Conservation (phyloP, 2,329 filamentous ascomycete species). For the Aspergillus ibericus region DNA sequence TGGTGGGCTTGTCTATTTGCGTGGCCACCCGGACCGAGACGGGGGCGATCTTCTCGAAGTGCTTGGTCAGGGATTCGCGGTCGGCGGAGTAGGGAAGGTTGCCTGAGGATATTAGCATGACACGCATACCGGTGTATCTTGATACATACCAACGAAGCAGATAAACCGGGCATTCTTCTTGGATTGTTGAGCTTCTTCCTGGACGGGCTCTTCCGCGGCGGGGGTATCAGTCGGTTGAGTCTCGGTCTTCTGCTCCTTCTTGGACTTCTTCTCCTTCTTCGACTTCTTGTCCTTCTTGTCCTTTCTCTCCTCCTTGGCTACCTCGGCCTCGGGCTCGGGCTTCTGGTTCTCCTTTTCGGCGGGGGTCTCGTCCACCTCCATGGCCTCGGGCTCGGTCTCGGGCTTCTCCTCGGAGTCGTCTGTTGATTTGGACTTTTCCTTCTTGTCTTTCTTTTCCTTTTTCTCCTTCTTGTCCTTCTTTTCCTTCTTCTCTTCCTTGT, state of each 20-base stretch:
- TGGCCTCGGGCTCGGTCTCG: constrained; percentile 13
- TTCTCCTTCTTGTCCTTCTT: constrained; percentile 31
- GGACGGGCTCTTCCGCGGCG: constrained; percentile 14
- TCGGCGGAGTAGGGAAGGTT: constrained; percentile 88
- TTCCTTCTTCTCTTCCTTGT: constrained; percentile 29
- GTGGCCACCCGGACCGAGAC: constrained; percentile 71
- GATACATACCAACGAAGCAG: constrained; percentile 66
- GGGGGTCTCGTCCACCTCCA: constrained; percentile 18
- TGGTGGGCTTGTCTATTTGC: constrained; percentile 61
- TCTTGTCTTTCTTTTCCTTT: constrained; percentile 22
- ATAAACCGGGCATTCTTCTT: constrained; percentile 63
- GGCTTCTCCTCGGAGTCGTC: neutral
- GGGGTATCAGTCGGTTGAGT: constrained; percentile 15
- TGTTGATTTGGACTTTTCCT: constrained; percentile 12
- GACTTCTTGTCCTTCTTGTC: constrained; percentile 19
- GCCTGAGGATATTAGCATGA: constrained; percentile 48
- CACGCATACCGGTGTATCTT: neutral
- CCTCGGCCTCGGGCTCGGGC: constrained; percentile 1
- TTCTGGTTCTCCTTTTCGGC: constrained; percentile 4
- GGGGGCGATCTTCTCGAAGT: constrained; percentile 77
- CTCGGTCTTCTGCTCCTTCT: constrained; percentile 28
- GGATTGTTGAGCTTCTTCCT: constrained; percentile 17
- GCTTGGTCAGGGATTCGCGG: constrained; percentile 64
- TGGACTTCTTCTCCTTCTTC: constrained; percentile 24
- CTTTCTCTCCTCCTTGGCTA: constrained; percentile 13